These are phyloP conservation scores for Colletotrichum australisinense DNA, from an alignment of 2,329 filamentous ascomycete genomes.

Conservation along the genomic window DNA sequence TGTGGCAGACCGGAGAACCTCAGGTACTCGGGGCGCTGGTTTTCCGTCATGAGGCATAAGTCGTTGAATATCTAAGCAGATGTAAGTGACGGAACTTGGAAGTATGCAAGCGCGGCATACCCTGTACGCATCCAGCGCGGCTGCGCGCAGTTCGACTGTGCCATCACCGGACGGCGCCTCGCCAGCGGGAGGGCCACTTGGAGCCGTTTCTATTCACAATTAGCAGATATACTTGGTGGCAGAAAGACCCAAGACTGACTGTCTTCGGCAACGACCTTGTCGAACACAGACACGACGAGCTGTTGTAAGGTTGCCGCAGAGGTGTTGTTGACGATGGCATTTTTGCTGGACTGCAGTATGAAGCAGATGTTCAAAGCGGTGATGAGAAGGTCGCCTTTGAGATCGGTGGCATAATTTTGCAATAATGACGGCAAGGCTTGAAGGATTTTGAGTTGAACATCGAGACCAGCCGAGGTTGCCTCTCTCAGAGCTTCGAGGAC, in stretches of 20 bases:
- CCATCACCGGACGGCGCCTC: slow-evolving; percentile 76
- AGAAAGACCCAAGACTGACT: slow-evolving; percentile 59
- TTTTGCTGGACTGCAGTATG: slow-evolving; percentile 90
- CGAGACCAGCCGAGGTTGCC: slow-evolving; percentile 81
- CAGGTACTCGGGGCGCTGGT: slow-evolving; percentile 84
- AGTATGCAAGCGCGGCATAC: slow-evolving; percentile 51
- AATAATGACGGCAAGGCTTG: slow-evolving; percentile 90
- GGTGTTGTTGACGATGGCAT: slow-evolving; percentile 92
- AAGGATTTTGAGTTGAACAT: slow-evolving; percentile 95
- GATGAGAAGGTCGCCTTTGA: slow-evolving; percentile 84
- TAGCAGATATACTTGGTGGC: slow-evolving; percentile 22
- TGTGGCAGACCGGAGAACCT: slow-evolving; percentile 82
- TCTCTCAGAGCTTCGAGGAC: slow-evolving; percentile 90
- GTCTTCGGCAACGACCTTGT: slow-evolving; percentile 88
- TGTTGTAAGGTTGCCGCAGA: slow-evolving; percentile 97
- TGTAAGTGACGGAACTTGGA: slow-evolving; percentile 20
- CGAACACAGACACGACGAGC: slow-evolving; percentile 90
- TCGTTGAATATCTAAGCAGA: slow-evolving; percentile 80
- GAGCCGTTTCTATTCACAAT: slow-evolving; percentile 49
- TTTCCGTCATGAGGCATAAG: slow-evolving; percentile 87
- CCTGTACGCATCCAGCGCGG: slow-evolving; percentile 86
- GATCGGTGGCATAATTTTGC: slow-evolving; percentile 87
- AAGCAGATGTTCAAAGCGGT: slow-evolving; percentile 91
- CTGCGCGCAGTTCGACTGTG: slow-evolving; percentile 74
- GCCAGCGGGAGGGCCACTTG: slow-evolving; percentile 69